Evolutionary conservation across 2,329 filamentous ascomycete species (phyloP).

Genomic region (Tolypocladium guangdongense): DNA sequence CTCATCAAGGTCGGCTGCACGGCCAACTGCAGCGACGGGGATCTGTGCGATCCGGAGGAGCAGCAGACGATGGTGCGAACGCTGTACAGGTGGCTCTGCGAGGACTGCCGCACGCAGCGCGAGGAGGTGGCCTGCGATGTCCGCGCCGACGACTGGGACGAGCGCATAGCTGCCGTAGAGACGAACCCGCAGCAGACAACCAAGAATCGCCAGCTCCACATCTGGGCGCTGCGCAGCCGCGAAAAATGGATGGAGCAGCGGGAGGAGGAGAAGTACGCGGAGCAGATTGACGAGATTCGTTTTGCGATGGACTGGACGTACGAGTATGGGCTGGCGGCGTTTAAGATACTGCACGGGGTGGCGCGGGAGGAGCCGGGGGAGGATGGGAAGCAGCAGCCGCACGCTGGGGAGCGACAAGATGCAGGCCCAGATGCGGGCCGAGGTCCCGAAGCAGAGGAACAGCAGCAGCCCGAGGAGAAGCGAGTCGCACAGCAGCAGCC

Average conservation of each 20-base stretch:
- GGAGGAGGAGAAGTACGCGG: conserved; percentile 2
- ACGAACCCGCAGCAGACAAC: background rate
- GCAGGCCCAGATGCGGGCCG: background rate
- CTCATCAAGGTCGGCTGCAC: conserved; percentile 19
- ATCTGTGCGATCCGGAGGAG: conserved; percentile 9
- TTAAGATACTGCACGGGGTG: conserved; percentile 6
- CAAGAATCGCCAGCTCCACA: background rate
- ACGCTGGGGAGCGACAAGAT: background rate
- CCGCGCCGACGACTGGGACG: conserved; percentile 5
- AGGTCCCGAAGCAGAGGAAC: background rate
- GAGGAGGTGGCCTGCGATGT: conserved; percentile 3
- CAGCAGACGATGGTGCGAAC: conserved; percentile 11
- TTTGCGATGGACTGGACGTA: conserved; percentile 15
- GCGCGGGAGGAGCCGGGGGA: background rate
- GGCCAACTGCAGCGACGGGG: conserved; percentile 7
- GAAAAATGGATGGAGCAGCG: conserved; percentile 4
- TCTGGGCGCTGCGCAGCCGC: background rate
- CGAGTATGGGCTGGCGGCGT: conserved; percentile 14
- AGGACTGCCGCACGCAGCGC: conserved; percentile 11
- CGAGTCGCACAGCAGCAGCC: no score
- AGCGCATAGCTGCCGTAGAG: background rate
- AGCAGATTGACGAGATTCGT: conserved; percentile 14
- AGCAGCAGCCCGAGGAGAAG: background rate
- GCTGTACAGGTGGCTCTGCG: conserved; percentile 17
- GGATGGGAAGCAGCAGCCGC: background rate